Evolutionary conservation across 2,329 filamentous ascomycete genomes (phyloP).

Genomic region (Penicillium rolfsii): DNA sequence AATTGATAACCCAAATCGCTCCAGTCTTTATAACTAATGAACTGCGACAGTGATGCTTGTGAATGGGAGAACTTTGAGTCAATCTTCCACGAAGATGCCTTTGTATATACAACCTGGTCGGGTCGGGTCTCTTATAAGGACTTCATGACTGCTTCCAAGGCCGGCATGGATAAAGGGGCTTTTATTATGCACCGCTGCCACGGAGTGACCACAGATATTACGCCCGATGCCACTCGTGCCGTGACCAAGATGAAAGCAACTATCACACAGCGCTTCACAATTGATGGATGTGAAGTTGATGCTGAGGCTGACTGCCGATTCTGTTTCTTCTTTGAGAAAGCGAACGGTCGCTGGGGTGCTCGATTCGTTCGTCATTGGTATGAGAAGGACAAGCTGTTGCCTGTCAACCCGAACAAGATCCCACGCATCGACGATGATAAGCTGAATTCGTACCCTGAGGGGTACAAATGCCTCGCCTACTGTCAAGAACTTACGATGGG

Average conservation of each 20-base stretch:
- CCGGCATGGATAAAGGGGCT: constrained; percentile 55
- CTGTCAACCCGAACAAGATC: constrained; percentile 49
- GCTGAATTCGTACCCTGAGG: constrained; percentile 47
- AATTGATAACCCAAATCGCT: not conserved
- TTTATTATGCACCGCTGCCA: constrained; percentile 62
- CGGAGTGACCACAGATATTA: constrained; percentile 50
- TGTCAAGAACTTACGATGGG: constrained; percentile 53
- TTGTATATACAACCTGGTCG: constrained; percentile 58
- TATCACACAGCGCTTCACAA: constrained; percentile 53
- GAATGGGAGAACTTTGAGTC: constrained; percentile 58
- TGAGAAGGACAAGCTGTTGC: constrained; percentile 57
- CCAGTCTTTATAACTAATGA: not conserved
- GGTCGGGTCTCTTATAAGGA: constrained; percentile 47
- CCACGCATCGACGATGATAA: constrained; percentile 48
- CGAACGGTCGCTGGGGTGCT: constrained; percentile 49
- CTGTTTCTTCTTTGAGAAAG: constrained; percentile 52
- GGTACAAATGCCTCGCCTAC: constrained; percentile 51
- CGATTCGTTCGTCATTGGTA: constrained; percentile 55
- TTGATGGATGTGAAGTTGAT: constrained; percentile 50
- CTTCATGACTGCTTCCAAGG: constrained; percentile 56
- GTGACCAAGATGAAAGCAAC: constrained; percentile 57
- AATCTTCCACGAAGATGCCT: constrained; percentile 54
- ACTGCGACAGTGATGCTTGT: constrained; percentile 47
- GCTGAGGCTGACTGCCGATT: constrained; percentile 54
- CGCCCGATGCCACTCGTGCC: constrained; percentile 43